Evolutionary conservation across 768 basidiomycete genomes (phyloP), one percentile per base, ranked within the genome.

Genomic region (Termitomyces sp.): DNA sequence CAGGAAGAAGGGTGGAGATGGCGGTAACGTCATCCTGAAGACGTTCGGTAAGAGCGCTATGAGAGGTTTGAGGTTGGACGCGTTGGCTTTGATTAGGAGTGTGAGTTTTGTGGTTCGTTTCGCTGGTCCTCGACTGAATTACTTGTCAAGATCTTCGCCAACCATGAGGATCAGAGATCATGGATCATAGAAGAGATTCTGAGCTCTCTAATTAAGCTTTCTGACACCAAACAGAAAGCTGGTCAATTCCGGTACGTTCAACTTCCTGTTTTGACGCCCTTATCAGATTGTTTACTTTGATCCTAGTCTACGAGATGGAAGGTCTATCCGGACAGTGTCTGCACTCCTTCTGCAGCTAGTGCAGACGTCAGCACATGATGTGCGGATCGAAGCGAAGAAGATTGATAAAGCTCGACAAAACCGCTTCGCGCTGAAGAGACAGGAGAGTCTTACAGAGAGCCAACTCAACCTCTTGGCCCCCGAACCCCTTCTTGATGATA

Each of bases 101-200:
- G 94, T 97, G 66, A 74, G 89, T 72, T 16, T 27, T 53, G 49
- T 7, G n/a, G 24, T 29, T 14, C 31, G 3, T 24, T n/a, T 5
- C 37, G 3, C 10, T 55, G 41, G 41, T 18, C 29, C 41, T 9
- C 34, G 31, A 41, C 8, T 27, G 1, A 37, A 20, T 12, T 24
- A 16, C 0, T 64, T 41, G n/a, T 52, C 5, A 12, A 97, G 95
- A 87, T 95, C 32, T 98, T 97, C 64, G 91, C 92, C 13, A 90
- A 88, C 61, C 87, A 98, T 66, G 86, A 91, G 62, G 88, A 88
- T 43, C 97, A 99, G 69, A 77, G 97, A 9, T 85, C 88, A 0
- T 97, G 94, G 94, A 96, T 98, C 61, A 88, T 98, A n/a, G 95
- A 98, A 68, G 97, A 98, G 71, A 95, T 98, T 34, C 67, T 99